Evolutionary conservation across 2,329 filamentous ascomycete genomes (phyloP), one percentile per base, ranked within the genome.

Genomic region (Exophiala mesophila): DNA sequence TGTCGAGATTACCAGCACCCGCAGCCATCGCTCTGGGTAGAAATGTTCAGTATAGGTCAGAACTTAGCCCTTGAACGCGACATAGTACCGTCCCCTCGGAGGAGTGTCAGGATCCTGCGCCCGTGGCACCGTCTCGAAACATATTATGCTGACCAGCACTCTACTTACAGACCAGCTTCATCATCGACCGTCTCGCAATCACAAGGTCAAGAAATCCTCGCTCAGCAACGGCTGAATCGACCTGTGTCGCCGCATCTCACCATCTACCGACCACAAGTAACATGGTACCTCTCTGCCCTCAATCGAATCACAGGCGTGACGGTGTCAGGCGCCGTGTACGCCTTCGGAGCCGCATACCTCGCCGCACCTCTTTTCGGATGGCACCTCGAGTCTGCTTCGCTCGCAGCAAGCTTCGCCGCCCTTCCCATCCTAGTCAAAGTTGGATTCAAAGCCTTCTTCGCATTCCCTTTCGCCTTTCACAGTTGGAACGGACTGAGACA

Each of bases 261-360:
- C 60, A 89, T 94, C 77, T 96, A 96, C 80, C 77, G 80, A 65
- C 78, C 83, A 47, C 80, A 87, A 66, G 85, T 96, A 69, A 92
- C 87, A 57, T 95, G 82, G 83, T 82, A 86, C 66, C 74, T 76
- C 55, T 82, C 80, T 56, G 80, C 73, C 44, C 75, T 86, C 68
- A 85, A 88, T 72, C 88, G 89, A 59, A 80, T 95, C 70, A 90
- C 87, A n/a, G 89, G 87, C 58, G 69, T 75, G 60, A 66, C 74
- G 47, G 75, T 94, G 55, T 82, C 81, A 47, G 85, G 83, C 52
- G 68, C 72, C 36, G 74, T 94, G 51, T 96, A 96, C 76, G 66
- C 79, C 63, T 95, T 87, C 72, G 81, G 84, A 51, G 67, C 80
- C 54, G 78, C 83, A 41, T 96, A 96, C 74, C 82, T 95, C 49